These are phyloP conservation scores for Tilletia walkeri DNA, from an alignment of 1,284 basidiomycete genomes.

Conservation along the genomic window DNA sequence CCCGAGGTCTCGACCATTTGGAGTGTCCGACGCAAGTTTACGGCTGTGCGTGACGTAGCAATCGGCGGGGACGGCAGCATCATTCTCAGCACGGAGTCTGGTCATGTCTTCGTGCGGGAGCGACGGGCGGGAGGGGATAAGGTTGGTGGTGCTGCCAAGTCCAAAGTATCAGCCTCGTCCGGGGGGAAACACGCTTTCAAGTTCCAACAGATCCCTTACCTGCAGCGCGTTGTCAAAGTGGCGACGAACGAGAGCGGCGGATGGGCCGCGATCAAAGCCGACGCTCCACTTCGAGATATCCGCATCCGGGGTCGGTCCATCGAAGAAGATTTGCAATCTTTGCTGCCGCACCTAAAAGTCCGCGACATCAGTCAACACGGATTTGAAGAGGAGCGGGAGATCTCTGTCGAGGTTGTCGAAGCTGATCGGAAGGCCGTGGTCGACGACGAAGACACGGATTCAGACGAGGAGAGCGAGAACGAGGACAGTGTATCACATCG, in stretches of 20 bases:
- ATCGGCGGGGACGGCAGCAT: conserved; percentile 83
- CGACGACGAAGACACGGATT: conserved; percentile 55
- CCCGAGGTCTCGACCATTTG: conserved; percentile 82
- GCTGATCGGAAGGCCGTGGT: background rate
- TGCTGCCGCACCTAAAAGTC: conserved; percentile 47
- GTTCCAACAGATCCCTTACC: conserved; percentile 75
- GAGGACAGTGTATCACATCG: conserved; percentile 28
- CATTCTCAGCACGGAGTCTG: conserved; percentile 88
- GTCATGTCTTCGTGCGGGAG: conserved; percentile 76
- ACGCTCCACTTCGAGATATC: conserved; percentile 68
- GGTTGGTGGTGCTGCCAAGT: background rate
- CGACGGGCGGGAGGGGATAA: conserved; percentile 20
- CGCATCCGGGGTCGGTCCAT: conserved; percentile 65
- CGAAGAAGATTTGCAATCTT: conserved; percentile 65
- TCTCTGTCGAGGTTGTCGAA: conserved; percentile 37
- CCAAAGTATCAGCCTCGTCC: background rate
- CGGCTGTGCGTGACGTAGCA: conserved; percentile 77
- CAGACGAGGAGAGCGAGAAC: conserved; percentile 38
- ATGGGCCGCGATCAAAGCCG: conserved; percentile 79
- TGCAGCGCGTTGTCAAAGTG: conserved; percentile 82
- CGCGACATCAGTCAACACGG: conserved; percentile 26
- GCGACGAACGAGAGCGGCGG: conserved; percentile 84
- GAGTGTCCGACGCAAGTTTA: conserved; percentile 81
- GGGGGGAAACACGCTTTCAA: conserved; percentile 54
- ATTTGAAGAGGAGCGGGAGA: conserved; percentile 30